Conservation (phyloP, 1,139 yeast genomes). For the Chernovozyma aurita region DNA sequence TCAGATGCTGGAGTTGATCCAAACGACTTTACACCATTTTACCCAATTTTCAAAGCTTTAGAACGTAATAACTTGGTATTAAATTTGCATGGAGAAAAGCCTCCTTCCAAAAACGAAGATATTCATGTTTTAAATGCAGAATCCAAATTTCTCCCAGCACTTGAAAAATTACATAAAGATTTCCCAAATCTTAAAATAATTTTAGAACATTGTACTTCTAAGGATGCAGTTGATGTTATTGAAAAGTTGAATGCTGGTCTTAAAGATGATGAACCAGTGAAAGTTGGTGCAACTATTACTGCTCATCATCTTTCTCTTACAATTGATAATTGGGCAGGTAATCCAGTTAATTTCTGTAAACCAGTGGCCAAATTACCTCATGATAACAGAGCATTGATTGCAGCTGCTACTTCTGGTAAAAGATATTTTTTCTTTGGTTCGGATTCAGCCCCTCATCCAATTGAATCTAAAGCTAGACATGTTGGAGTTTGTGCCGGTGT, state of each 20-base stretch:
- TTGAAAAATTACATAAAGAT: constrained; percentile 67
- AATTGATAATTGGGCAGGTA: constrained; percentile 95
- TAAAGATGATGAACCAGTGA: constrained; percentile 37
- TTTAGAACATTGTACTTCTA: constrained; percentile 92
- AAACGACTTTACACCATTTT: constrained; percentile 81
- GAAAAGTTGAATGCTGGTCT: constrained; percentile 59
- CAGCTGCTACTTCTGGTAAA: constrained; percentile 88
- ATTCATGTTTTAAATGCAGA: constrained; percentile 94
- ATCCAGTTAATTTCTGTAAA: constrained; percentile 90
- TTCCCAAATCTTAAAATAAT: constrained; percentile 87
- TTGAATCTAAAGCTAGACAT: constrained; percentile 69
- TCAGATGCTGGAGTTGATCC: constrained; percentile 92
- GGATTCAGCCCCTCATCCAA: constrained; percentile 96
- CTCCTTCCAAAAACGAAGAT: constrained; percentile 52
- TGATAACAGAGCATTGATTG: constrained; percentile 74
- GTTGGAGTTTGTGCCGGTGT: constrained; percentile 96
- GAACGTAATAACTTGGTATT: constrained; percentile 71
- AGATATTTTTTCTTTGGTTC: constrained; percentile 95
- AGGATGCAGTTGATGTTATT: constrained; percentile 78
- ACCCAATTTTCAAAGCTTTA: constrained; percentile 87
- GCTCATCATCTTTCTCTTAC: constrained; percentile 91
- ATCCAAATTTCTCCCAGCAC: constrained; percentile 87
- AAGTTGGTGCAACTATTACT: constrained; percentile 88
- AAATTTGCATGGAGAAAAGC: constrained; percentile 94
- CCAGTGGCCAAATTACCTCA: constrained; percentile 94